Base-by-base conservation (phyloP, 2,329 filamentous ascomycete species). In the Lachnellula arida region DNA sequence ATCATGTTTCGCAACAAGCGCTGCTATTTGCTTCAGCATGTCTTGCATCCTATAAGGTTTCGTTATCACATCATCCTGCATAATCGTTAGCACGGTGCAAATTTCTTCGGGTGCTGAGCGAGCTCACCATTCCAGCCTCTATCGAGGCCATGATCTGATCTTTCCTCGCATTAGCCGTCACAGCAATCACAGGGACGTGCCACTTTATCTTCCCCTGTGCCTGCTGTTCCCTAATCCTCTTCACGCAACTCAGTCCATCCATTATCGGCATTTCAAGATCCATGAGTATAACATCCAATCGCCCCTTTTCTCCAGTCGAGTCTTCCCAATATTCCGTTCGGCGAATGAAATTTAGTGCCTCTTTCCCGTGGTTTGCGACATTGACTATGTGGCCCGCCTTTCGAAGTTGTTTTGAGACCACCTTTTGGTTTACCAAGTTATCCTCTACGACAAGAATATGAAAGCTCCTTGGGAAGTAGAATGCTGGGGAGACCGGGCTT, bases 201-300 rank as follows among this genome's bases (percentile, higher is more conserved):
- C 77, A 73, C n/a, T 76, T 75, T 39, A 88, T 79, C 19, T 47
- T 19, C 2, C 84, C 82, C 42, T 81, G 75, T 50, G 71, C 73
- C 68, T 91, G 86, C 23, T 89, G 73, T 58, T 85, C 78, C 11
- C 88, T 79, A 49, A 92, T 90, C 58, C 77, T 80, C 48, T 78
- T 78, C 11, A 87, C 85, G 61, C 87, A 90, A 1, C 85, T 86
- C 72, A 88, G 81, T 37, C 88, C 88, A 64, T 91, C 86, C 87
- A 91, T 91, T 46, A 91, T 80, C 1, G 88, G 88, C 88, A 91
- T 91, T 65, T 91, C 87, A 47, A 90, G 76, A 65, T 92, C 88
- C 87, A 91, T 91, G 5, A 91, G 71, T 6, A 54, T 42, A 2
- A 54, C 46, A 43, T 54, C 14, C 1, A 54, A 22, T n/a, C 11